Percentiles rank a stretch among this genome's conserved stretches.
phyloP scores from a whole-genome alignment of 2,329 filamentous ascomycete species.

The Diaporthe sp. region DNA sequence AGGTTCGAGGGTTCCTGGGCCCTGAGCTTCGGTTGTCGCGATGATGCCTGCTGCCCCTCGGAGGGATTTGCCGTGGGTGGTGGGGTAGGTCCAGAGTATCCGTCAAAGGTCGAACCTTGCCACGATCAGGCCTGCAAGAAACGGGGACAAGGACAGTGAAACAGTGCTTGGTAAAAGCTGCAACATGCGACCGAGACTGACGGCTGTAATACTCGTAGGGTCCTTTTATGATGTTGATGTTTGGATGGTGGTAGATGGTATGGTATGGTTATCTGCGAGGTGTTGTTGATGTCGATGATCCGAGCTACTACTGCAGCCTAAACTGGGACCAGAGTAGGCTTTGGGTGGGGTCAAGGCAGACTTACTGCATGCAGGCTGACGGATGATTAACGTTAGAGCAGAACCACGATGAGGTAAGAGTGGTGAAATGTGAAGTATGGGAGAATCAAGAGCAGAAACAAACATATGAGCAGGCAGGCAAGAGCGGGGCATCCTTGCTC shows the following conservation, averaged over 20 bases:
- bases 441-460: neutral
- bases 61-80: slow-evolving; percentile 5
- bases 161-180: slow-evolving; percentile 13
- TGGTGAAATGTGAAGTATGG: neutral
- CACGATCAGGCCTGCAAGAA: neutral
- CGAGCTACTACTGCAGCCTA: neutral
- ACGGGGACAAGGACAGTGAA: slow-evolving; percentile 6
- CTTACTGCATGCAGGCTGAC: no score
- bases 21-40: neutral
- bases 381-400: neutral
- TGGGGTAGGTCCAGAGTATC: neutral
- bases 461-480: neutral
- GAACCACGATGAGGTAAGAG: slow-evolving; percentile 13
- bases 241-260: neutral
- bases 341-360: slow-evolving; percentile 10
- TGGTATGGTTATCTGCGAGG: neutral
- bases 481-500: slow-evolving; percentile 8
- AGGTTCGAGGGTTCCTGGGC: neutral
- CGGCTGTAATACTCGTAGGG: no score
- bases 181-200: neutral
- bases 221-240: neutral
- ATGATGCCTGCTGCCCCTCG: slow-evolving; percentile 22
- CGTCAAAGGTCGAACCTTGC: neutral
- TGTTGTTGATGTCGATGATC: neutral
- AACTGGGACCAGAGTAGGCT: neutral